Base-by-base conservation (phyloP, 208 protist genomes). In the Herpetomonas tarakana region DNA sequence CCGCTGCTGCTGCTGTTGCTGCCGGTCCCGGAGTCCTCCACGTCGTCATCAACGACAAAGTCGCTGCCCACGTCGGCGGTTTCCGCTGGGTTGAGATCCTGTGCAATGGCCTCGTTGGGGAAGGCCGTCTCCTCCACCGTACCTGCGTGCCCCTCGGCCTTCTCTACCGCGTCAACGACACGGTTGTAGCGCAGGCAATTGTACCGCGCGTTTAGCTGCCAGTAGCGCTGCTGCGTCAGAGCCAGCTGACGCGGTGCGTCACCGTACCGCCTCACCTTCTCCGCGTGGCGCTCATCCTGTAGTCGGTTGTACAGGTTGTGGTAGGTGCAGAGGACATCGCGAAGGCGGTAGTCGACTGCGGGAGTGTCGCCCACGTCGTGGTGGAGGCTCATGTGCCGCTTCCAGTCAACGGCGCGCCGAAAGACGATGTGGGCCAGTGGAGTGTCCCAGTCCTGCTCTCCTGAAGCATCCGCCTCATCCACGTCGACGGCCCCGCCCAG, bases 121-220 rank as follows among this genome's bases (percentile, higher is more conserved):
- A 91, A 93, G 0, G 74, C 73, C 26, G 53, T 77, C 11, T 50
- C 47, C 19, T 65, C 55, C 12, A 78, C 71, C 24, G 77, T 65
- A 22, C 78, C 70, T n/a, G 69, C 45, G 57, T 83, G 61, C 11
- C 45, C 28, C 21, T 81, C 74, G 0, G 77, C 79, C n/a, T 51
- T 55, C 62, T 89, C 78, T 16, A 74, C 60, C 3, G 71, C 68
- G 14, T 87, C 83, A 6, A 95, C 86, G 19, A 95, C 59, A 22
- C 89, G 64, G 62, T 95, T 95, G 72, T 93, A 95, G 2, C 89
- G 86, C 14, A 93, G 61, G 2, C 78, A 68, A 59, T 95, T 95
- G 62, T 91, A 95, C 18, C 84, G 71, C 1, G 83, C 86, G 58
- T 89, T 82, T 0, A 90, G 50, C 38, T 82, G 62, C 84, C 86